Conservation (phyloP, 2,329 filamentous ascomycete genomes). For the Paraphaeosphaeria minitans region DNA sequence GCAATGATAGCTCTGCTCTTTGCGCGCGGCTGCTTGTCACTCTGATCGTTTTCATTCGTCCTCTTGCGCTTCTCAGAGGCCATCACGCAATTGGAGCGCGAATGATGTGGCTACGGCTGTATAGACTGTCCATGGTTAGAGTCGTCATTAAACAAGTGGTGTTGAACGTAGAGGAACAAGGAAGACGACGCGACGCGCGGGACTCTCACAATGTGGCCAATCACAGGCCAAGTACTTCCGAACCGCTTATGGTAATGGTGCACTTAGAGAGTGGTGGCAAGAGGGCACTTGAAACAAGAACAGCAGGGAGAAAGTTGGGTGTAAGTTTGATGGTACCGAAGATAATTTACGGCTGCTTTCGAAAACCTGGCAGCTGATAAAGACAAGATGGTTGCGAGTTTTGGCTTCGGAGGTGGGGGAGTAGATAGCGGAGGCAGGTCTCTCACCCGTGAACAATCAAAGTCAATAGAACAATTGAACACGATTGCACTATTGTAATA, state of each 20-base stretch:
- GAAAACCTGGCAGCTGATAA: too few species aligned
- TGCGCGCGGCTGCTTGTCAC: neutral
- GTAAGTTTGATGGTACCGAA: too few species aligned
- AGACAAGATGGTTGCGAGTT: neutral
- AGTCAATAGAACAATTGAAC: neutral
- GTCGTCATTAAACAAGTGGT: neutral
- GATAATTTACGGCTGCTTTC: too few species aligned
- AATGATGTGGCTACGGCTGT: neutral
- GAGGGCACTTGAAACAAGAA: neutral
- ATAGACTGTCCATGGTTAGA: conserved; percentile 4
- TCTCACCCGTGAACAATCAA: neutral
- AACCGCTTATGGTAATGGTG: neutral
- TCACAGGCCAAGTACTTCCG: neutral
- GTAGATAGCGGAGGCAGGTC: neutral
- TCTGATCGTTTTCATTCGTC: neutral
- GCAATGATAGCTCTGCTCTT: neutral
- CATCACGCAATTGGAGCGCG: conserved; percentile 2
- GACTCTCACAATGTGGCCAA: neutral
- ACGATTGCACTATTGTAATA: neutral
- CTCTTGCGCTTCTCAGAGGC: conserved; percentile 1
- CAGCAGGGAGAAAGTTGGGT: neutral
- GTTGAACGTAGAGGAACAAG: neutral
- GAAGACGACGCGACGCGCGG: neutral
- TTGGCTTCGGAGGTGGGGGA: neutral
- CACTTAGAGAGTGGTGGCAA: neutral